Percentiles rank a stretch among this genome's conserved stretches.
These are phyloP conservation scores for Erythrophleum ivorense DNA, from an alignment of 331 rosid genomes.

Conservation along the genomic window DNA sequence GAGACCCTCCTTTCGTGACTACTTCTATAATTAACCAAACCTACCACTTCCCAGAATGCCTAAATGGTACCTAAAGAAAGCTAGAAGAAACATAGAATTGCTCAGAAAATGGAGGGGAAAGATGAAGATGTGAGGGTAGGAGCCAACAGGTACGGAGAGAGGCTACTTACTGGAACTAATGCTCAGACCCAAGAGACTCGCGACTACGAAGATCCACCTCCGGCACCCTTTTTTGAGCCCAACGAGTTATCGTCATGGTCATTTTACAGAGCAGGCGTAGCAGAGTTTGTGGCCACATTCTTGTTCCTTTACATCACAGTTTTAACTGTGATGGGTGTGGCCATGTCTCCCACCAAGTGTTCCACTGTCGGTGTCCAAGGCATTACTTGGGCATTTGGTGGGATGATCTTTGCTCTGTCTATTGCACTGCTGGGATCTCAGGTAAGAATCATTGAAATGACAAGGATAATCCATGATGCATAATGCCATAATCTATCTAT, in stretches of 20 bases:
- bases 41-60: not conserved
- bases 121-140: not conserved
- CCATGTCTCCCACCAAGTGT: not conserved
- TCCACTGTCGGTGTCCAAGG: not conserved
- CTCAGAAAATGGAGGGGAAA: not conserved
- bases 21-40: not conserved
- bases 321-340: not conserved
- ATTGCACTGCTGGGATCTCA: not conserved
- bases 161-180: not conserved
- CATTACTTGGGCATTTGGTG: constrained; percentile 3
- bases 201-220: not conserved
- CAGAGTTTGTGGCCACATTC: not conserved
- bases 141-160: not conserved
- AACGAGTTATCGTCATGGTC: not conserved
- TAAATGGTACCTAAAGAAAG: not conserved
- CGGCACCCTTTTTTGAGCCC: not conserved
- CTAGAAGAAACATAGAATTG: not conserved
- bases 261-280: not conserved
- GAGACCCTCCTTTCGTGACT: not conserved
- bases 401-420: not conserved
- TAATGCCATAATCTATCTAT: no score
- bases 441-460: not conserved
- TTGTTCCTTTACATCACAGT: not conserved
- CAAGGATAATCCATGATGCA: no score
- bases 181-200: no score